Percentiles rank a stretch among this genome's conserved stretches.
phyloP scores from a whole-genome alignment of 257 asterid genomes.

The Apocynum venetum region DNA sequence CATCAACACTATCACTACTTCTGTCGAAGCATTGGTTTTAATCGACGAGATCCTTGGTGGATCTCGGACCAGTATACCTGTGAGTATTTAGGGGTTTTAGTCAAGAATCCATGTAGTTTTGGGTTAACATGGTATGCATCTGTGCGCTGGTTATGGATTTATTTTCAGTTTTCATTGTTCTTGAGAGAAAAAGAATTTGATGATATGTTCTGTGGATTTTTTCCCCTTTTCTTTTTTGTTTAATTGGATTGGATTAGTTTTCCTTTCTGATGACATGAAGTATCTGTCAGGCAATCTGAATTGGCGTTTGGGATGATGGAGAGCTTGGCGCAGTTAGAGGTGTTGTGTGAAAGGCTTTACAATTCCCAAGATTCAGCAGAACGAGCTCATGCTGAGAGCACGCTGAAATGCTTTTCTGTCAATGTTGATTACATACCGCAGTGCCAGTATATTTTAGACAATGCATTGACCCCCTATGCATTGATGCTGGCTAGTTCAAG shows the following conservation, averaged over 20 bases:
- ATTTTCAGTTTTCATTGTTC: neutral
- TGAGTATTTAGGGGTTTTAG: neutral
- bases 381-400: constrained; percentile 92
- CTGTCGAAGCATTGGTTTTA: neutral
- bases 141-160: neutral
- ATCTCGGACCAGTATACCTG: neutral
- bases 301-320: constrained; percentile 43
- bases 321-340: constrained; percentile 97
- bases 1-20: neutral
- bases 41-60: neutral
- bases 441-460: constrained; percentile 97
- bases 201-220: neutral
- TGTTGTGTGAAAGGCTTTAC: constrained; percentile 95
- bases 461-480: constrained; percentile 95
- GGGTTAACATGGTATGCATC: neutral
- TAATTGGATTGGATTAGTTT: neutral
- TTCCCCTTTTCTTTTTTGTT: neutral
- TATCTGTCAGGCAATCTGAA: neutral
- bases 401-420: constrained; percentile 94
- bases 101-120: neutral
- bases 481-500: constrained; percentile 99
- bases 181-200: neutral
- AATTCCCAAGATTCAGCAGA: constrained; percentile 94
- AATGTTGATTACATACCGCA: constrained; percentile 90
- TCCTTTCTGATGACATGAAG: neutral